Conservation (phyloP, 768 basidiomycete species). For the Tephrocybe sp. region DNA sequence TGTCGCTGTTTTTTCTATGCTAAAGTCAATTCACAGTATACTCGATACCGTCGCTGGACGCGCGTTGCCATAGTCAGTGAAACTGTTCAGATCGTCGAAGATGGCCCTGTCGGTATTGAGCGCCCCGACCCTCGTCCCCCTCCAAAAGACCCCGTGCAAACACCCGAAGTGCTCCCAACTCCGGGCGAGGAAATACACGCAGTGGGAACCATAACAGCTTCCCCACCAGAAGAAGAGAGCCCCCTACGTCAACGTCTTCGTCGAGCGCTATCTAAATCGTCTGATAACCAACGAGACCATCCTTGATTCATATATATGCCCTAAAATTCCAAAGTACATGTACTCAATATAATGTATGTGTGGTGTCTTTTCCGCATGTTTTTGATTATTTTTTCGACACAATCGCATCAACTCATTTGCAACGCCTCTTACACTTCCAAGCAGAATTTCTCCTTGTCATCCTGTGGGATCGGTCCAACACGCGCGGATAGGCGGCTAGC, state of each 20-base stretch:
- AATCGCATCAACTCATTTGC: no score
- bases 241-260: conserved; percentile 27
- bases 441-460: background rate
- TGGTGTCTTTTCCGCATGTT: no score
- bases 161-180: background rate
- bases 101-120: conserved; percentile 32
- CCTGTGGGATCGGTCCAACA: background rate
- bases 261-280: conserved; percentile 24
- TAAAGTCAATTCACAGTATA: conserved; percentile 54
- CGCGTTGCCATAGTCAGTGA: conserved; percentile 79
- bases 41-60: conserved; percentile 83
- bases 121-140: conserved; percentile 1
- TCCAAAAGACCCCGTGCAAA: background rate
- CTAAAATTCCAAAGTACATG: background rate
- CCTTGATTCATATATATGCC: background rate
- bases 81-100: conserved; percentile 53
- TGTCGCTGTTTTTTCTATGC: no score
- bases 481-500: conserved; percentile 2
- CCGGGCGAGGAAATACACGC: conserved; percentile 11
- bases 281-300: conserved; percentile 5
- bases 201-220: conserved; percentile 13
- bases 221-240: conserved; percentile 19
- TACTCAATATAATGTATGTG: conserved; percentile 1
- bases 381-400: no score
- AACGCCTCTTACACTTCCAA: conserved; percentile 14